These are phyloP conservation scores for Sutorius eximius DNA, from an alignment of 1,284 basidiomycete genomes.

Conservation along the genomic window DNA sequence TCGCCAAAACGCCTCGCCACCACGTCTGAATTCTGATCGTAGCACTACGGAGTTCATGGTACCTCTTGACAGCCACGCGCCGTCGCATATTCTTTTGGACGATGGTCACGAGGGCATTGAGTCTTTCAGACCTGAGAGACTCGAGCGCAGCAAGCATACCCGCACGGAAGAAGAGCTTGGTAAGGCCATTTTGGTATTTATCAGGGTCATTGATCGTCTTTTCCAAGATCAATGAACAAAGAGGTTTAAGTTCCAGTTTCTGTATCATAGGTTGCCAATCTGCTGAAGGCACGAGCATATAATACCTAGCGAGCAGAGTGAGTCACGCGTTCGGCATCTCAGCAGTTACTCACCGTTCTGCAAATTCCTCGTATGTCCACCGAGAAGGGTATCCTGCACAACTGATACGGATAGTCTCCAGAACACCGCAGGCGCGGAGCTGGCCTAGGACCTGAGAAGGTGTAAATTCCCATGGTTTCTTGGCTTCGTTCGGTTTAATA, in stretches of 20 bases:
- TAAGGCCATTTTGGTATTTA: constrained; percentile 96
- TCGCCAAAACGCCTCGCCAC: constrained; percentile 88
- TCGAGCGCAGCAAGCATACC: constrained; percentile 99
- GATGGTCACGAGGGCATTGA: constrained; percentile 90
- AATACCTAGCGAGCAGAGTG: constrained; percentile 65
- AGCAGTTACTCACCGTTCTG: constrained; percentile 74
- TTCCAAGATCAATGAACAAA: constrained; percentile 87
- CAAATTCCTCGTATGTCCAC: constrained; percentile 99
- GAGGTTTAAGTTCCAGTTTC: constrained; percentile 72
- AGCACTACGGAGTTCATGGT: constrained; percentile 68
- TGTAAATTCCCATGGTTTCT: constrained; percentile 95
- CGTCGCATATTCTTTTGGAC: constrained; percentile 97
- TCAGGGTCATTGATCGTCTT: constrained; percentile 89
- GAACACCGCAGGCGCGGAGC: constrained; percentile 95
- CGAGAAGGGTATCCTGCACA: constrained; percentile 99
- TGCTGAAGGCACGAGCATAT: constrained; percentile 89
- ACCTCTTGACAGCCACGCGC: constrained; percentile 81
- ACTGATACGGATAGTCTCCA: constrained; percentile 98
- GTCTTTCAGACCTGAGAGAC: constrained; percentile 81
- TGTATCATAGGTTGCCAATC: constrained; percentile 85
- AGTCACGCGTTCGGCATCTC: constrained; percentile 5
- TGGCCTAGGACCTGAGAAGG: constrained; percentile 96
- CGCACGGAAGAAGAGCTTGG: constrained; percentile 99
- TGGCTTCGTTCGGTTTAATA: constrained; percentile 98
- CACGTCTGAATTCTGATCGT: constrained; percentile 90